Evolutionary conservation across 176 grass and related monocot species (phyloP).

Genomic region (Avena sativa): DNA sequence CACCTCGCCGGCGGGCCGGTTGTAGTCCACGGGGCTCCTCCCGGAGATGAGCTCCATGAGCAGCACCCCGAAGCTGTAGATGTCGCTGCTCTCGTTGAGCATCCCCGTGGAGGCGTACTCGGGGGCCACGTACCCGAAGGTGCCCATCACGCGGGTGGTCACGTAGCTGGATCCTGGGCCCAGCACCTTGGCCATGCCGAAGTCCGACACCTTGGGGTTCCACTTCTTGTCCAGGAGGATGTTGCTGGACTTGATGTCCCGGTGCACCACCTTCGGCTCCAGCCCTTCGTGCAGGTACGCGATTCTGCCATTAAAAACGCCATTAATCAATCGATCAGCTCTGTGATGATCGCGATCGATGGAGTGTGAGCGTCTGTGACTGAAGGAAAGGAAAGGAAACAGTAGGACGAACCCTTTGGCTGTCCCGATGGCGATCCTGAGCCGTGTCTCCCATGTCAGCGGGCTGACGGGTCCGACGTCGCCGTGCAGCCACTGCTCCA

Average conservation of each 20-base stretch:
- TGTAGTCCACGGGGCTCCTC: slow-evolving; percentile 89
- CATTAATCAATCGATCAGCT: neutral
- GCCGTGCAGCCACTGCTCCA: slow-evolving; percentile 97
- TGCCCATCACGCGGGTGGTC: slow-evolving; percentile 96
- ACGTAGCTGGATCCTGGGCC: slow-evolving; percentile 92
- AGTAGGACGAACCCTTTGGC: slow-evolving; percentile 79
- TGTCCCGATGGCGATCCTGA: slow-evolving; percentile 91
- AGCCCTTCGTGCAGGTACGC: slow-evolving; percentile 97
- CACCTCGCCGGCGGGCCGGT: slow-evolving; percentile 74
- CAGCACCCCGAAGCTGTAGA: slow-evolving; percentile 98
- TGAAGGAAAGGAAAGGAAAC: no score
- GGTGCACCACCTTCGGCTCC: slow-evolving; percentile 94
- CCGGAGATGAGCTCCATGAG: slow-evolving; percentile 96
- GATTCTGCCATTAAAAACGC: slow-evolving; percentile 53
- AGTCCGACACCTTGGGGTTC: slow-evolving; percentile 97
- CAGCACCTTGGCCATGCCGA: slow-evolving; percentile 96
- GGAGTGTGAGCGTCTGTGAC: neutral
- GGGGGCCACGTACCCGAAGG: slow-evolving; percentile 98
- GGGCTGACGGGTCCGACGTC: slow-evolving; percentile 64
- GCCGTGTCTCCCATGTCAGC: slow-evolving; percentile 77
- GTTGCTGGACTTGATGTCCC: slow-evolving; percentile 98
- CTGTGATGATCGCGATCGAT: neutral
- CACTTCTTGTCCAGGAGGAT: slow-evolving; percentile 94
- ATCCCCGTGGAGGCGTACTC: slow-evolving; percentile 97
- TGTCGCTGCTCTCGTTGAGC: slow-evolving; percentile 95